Conservation (phyloP, 192 early-diverging fungal genomes). For the Podila verticillata region DNA sequence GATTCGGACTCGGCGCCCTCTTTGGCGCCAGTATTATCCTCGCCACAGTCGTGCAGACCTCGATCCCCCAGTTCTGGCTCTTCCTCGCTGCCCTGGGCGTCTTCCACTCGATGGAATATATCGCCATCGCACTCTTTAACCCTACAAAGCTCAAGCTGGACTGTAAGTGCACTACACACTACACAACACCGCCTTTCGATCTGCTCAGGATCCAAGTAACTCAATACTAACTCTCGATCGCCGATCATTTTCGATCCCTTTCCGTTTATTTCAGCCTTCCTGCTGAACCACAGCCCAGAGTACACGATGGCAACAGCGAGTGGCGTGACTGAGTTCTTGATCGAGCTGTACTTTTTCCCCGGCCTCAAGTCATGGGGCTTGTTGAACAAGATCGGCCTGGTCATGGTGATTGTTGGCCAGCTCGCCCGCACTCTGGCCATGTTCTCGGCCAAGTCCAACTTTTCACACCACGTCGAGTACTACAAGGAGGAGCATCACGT, state of each 20-base stretch:
- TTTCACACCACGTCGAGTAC: constrained; percentile 83
- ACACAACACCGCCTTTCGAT: no score
- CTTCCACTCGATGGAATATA: constrained; percentile 91
- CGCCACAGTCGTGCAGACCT: constrained; percentile 33
- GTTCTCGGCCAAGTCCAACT: constrained; percentile 91
- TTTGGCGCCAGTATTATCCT: constrained; percentile 65
- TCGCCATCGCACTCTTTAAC: constrained; percentile 86
- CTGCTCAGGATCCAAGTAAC: background rate
- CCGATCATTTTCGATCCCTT: constrained; percentile 14
- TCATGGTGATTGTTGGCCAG: constrained; percentile 76
- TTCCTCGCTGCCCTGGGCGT: constrained; percentile 72
- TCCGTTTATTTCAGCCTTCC: constrained; percentile 64
- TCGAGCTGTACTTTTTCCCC: constrained; percentile 73
- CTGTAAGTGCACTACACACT: constrained; percentile 58
- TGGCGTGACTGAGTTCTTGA: constrained; percentile 74
- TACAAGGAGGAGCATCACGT: constrained; percentile 75
- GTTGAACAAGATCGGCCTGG: constrained; percentile 59
- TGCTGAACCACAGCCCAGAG: constrained; percentile 76
- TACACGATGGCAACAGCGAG: constrained; percentile 77
- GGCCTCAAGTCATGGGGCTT: constrained; percentile 58
- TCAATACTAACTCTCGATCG: background rate
- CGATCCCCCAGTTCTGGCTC: constrained; percentile 68
- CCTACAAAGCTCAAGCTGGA: constrained; percentile 71
- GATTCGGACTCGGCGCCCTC: constrained; percentile 72
- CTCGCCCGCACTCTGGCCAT: constrained; percentile 83